These are phyloP conservation scores for Ustilago vetiveriae DNA, from an alignment of 1,284 basidiomycete species.

Conservation along the genomic window DNA sequence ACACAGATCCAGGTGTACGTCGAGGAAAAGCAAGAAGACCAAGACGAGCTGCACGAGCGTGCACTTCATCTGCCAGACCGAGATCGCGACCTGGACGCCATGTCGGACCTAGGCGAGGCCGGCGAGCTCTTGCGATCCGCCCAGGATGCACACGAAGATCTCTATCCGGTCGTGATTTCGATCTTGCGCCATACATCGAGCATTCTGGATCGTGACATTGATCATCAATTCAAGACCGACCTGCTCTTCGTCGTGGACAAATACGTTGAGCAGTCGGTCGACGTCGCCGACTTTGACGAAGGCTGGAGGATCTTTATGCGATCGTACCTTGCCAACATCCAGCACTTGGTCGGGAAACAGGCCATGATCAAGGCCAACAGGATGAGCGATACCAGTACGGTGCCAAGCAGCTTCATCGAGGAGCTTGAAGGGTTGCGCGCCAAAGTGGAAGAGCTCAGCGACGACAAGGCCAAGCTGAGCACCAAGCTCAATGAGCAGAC, in stretches of 20 bases:
- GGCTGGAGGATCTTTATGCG: constrained; percentile 76
- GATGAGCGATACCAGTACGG: constrained; percentile 69
- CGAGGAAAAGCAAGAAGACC: constrained; percentile 88
- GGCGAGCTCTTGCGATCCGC: constrained; percentile 36
- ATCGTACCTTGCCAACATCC: constrained; percentile 74
- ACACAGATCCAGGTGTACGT: constrained; percentile 82
- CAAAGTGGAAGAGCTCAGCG: constrained; percentile 74
- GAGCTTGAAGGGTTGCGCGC: constrained; percentile 74
- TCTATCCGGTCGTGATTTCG: constrained; percentile 62
- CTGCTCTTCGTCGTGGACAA: constrained; percentile 74
- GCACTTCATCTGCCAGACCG: constrained; percentile 24
- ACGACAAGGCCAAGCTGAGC: constrained; percentile 74
- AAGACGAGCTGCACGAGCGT: constrained; percentile 74
- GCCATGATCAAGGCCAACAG: constrained; percentile 71
- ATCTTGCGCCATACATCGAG: constrained; percentile 71
- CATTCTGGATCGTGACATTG: constrained; percentile 74
- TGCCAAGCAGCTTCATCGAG: constrained; percentile 71
- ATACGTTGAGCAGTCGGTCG: constrained; percentile 75
- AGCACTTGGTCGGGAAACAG: constrained; percentile 76
- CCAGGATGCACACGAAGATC: constrained; percentile 57
- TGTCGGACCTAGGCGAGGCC: constrained; percentile 42
- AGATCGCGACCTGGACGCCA: constrained; percentile 17
- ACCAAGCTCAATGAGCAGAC: constrained; percentile 73
- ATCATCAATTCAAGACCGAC: constrained; percentile 74
- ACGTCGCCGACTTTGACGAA: constrained; percentile 76